phyloP scores from a whole-genome alignment of 352 stramenopile genomes.

The Pythium periplocum region DNA sequence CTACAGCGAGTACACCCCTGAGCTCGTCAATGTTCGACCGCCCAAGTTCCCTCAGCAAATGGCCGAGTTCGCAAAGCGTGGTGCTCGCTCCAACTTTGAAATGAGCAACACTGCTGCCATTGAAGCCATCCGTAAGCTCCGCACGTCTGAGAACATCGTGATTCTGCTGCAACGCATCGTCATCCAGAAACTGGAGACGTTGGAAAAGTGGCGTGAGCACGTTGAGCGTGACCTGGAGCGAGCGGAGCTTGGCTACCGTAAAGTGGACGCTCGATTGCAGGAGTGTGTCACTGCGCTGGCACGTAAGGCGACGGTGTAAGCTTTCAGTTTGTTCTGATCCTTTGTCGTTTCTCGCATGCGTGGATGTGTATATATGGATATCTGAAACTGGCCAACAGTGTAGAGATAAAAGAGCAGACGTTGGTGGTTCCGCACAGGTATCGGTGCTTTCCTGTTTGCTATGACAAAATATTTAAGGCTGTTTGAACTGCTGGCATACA shows the following conservation, averaged over 20 bases:
- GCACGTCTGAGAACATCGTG: constrained; percentile 71
- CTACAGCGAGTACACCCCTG: constrained; percentile 59
- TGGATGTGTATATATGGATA: too few species aligned
- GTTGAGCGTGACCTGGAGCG: constrained; percentile 56
- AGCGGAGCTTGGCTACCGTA: constrained; percentile 49
- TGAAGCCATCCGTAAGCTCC: constrained; percentile 75
- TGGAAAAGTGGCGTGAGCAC: constrained; percentile 71
- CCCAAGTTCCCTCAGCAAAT: constrained; percentile 47
- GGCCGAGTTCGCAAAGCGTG: constrained; percentile 38
- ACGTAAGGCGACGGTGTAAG: constrained; percentile 52
- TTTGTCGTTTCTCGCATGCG: too few species aligned
- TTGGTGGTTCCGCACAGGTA: too few species aligned
- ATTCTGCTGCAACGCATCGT: constrained; percentile 80
- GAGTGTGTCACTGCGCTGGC: constrained; percentile 61
- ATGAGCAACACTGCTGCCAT: constrained; percentile 40
- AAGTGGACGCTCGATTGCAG: constrained; percentile 60
- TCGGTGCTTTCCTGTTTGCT: too few species aligned
- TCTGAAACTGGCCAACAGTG: too few species aligned
- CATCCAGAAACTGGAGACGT: constrained; percentile 76
- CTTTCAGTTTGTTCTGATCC: too few species aligned
- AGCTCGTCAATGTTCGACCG: constrained; percentile 32
- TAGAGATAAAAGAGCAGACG: too few species aligned
- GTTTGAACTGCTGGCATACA: too few species aligned
- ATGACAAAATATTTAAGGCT: too few species aligned
- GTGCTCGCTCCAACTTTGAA: constrained; percentile 27